Conservation (phyloP, 148 eudicot genomes). For the Vaccinium myrtillus region DNA sequence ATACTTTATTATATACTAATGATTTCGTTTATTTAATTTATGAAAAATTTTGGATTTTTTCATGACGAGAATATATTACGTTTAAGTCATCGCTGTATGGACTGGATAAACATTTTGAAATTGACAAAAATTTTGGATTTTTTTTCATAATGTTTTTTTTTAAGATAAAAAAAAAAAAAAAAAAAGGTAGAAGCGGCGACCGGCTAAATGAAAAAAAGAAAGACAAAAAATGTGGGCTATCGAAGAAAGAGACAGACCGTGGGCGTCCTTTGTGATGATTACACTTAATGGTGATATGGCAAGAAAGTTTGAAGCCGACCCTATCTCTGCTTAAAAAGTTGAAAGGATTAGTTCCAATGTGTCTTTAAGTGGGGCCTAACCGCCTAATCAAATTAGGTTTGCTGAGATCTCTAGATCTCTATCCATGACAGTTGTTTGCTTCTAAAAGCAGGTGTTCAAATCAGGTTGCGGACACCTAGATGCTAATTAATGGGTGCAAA, state of each 20-base stretch:
- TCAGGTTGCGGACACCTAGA: no score
- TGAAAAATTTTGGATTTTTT: no score
- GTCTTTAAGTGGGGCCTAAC: neutral
- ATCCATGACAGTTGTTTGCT: neutral
- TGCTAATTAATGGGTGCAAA: no score
- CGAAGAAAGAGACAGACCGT: neutral
- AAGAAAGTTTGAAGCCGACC: constrained; percentile 21
- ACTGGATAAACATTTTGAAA: no score
- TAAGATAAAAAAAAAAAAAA: no score
- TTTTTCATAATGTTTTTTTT: no score
- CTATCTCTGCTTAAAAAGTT: neutral
- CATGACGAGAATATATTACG: no score
- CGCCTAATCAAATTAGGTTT: neutral
- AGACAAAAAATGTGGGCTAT: neutral
- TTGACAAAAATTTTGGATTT: no score
- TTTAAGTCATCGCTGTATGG: no score
- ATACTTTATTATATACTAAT: no score
- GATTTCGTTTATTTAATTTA: no score
- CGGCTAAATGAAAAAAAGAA: neutral
- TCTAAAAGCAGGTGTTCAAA: neutral
- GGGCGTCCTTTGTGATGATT: constrained; percentile 12
- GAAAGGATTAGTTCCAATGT: constrained; percentile 13
- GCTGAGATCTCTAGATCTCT: neutral
- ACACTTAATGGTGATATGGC: constrained; percentile 7
- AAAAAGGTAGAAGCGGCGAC: neutral